Conservation (phyloP, 768 basidiomycete genomes). For the Trametes coccinea region DNA sequence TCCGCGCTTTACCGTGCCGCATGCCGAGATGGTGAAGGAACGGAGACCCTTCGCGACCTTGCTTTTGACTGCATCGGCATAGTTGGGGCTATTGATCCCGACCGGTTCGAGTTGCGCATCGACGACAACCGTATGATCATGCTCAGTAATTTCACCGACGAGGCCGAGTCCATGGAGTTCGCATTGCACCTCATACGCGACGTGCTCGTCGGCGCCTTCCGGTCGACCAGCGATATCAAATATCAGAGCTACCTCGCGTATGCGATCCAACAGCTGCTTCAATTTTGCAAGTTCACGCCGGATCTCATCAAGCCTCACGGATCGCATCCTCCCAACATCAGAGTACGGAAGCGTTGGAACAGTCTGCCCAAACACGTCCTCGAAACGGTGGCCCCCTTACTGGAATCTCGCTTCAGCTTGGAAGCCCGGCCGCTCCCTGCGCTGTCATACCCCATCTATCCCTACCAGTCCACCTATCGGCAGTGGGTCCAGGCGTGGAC, state of each 20-base stretch:
- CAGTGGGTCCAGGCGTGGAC: conserved; percentile 97
- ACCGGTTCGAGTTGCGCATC: conserved; percentile 73
- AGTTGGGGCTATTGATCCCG: conserved; percentile 93
- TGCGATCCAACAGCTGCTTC: conserved; percentile 87
- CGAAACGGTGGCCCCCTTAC: conserved; percentile 83
- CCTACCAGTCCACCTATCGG: conserved; percentile 74
- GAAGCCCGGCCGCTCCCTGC: conserved; percentile 19
- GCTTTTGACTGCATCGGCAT: conserved; percentile 91
- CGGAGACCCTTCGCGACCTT: conserved; percentile 62
- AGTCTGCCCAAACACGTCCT: conserved; percentile 77
- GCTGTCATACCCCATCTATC: conserved; percentile 69
- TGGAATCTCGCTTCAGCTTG: conserved; percentile 63
- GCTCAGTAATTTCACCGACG: conserved; percentile 77
- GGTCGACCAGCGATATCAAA: conserved; percentile 90
- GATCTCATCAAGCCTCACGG: conserved; percentile 63
- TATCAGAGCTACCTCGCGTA: conserved; percentile 90
- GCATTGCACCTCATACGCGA: conserved; percentile 84
- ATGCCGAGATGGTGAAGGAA: conserved; percentile 75
- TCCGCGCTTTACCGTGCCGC: conserved; percentile 67
- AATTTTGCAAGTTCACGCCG: conserved; percentile 82
- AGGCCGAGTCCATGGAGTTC: conserved; percentile 73
- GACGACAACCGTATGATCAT: conserved; percentile 69
- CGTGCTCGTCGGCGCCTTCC: conserved; percentile 85
- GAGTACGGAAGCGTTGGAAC: conserved; percentile 77
- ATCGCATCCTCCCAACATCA: conserved; percentile 52